These are phyloP conservation scores for Dictyostelium brefeldianum DNA, from an alignment of 78 protist genomes.

Conservation along the genomic window DNA sequence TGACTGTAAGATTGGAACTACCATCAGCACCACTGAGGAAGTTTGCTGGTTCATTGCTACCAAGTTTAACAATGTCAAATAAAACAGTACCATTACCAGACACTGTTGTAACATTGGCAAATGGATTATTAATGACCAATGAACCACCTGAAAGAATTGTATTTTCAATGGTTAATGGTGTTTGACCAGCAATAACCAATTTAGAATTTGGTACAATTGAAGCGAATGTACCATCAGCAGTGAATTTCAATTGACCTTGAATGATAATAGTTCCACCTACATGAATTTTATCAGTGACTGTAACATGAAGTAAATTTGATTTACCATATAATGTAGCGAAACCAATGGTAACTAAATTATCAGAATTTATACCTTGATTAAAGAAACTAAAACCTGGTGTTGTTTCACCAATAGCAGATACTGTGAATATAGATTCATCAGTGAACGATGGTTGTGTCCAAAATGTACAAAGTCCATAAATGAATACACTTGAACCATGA, in stretches of 20 bases:
- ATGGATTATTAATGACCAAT: background rate
- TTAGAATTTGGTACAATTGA: background rate
- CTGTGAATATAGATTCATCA: background rate
- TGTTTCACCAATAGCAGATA: background rate
- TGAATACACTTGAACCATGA: background rate
- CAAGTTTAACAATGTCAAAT: background rate
- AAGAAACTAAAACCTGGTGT: background rate
- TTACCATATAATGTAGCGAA: background rate
- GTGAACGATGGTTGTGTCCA: background rate
- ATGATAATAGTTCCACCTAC: background rate
- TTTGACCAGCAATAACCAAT: background rate
- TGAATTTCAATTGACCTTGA: background rate
- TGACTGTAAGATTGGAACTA: background rate
- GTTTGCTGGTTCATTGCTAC: background rate
- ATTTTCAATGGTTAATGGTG: background rate
- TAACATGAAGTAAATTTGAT: background rate
- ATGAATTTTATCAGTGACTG: background rate
- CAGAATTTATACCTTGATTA: background rate
- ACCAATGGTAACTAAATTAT: background rate
- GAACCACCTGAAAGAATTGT: background rate
- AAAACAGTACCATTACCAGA: background rate
- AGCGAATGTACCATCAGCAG: background rate
- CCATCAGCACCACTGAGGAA: no score
- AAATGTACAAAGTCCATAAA: background rate
- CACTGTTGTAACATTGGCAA: background rate